Evolutionary conservation across 192 early-diverging fungal species (phyloP), one percentile per base, ranked within the genome.

Genomic region (Coemansia sp.): DNA sequence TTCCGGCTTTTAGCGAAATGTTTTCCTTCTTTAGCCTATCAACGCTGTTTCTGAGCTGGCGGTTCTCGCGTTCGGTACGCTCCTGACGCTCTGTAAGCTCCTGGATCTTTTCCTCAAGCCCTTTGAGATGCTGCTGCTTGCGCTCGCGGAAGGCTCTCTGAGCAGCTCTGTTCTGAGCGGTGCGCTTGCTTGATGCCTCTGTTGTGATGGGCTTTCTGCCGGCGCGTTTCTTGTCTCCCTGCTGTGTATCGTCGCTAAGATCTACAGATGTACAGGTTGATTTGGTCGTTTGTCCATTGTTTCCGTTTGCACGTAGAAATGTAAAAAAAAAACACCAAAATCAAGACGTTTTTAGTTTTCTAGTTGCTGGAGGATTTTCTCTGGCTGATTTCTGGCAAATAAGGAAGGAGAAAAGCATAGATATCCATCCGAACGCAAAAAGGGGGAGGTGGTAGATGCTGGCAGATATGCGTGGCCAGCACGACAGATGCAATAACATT

Each of bases 101-200:
- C 57, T 89, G 86, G 6, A 90, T 88, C 55, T 87, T 85, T 1
- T 81, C 83, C 73, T 96, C 94, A 0, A 96, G 85, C 8, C 89
- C 85, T 63, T 89, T 86, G 25, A 94, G 86, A 69, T 96, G 92
- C 67, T 86, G 85, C 63, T 93, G 89, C 56, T 89, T 87, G 34
- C 94, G 87, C 76, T 96, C 91, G 42, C 94, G 88, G 76, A 96
- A 96, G 5, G 94, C 93, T 2, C 92, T 86, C 76, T 96, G 94
- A 3, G 94, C 94, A 2, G 92, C 92, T 17, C 94, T 86, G 74
- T 96, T 96, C 70, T 96, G 94, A 11, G 89, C 91, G 3, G 93
- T 92, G 68, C 94, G 86, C 73, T 93, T 93, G 42, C 67, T 62
- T 1, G 70, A 36, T 10, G 85, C 70, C 58, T 85, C 85, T 16